Percentiles rank a stretch among this genome's conserved stretches.
These are phyloP conservation scores for Arthrobotrys entomopaga DNA, from an alignment of 2,329 filamentous ascomycete genomes.

Conservation along the genomic window DNA sequence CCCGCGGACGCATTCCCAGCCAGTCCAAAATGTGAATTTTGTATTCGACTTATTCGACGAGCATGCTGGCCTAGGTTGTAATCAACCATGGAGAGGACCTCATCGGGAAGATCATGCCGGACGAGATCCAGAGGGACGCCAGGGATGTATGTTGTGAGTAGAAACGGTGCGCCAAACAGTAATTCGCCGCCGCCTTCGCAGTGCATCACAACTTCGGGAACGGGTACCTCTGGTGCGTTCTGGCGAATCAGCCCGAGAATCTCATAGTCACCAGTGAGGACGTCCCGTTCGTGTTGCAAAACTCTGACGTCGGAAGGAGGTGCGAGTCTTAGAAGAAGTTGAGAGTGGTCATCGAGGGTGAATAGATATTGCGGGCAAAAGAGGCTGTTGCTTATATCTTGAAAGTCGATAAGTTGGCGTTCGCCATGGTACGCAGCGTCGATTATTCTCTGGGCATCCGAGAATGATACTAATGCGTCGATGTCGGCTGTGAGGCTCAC, in stretches of 20 bases:
- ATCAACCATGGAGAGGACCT: constrained; percentile 52
- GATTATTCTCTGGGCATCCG: constrained; percentile 40
- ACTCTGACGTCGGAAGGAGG: constrained; percentile 56
- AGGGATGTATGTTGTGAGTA: constrained; percentile 57
- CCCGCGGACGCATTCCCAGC: constrained; percentile 33
- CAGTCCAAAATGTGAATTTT: constrained; percentile 39
- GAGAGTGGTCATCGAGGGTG: constrained; percentile 44
- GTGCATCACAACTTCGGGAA: constrained; percentile 55
- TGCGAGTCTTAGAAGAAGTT: constrained; percentile 32
- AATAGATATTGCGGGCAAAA: constrained; percentile 49
- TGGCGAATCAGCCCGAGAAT: constrained; percentile 54
- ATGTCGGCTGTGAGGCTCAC: constrained; percentile 22
- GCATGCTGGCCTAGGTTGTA: constrained; percentile 60
- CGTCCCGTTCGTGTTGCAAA: constrained; percentile 56
- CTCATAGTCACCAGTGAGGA: constrained; percentile 56
- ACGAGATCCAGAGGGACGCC: constrained; percentile 55
- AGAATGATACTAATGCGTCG: constrained; percentile 19
- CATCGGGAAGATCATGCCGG: constrained; percentile 47
- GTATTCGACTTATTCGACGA: constrained; percentile 41
- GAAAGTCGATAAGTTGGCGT: constrained; percentile 14
- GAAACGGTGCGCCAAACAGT: constrained; percentile 56
- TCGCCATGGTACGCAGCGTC: constrained; percentile 47
- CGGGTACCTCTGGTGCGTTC: constrained; percentile 35
- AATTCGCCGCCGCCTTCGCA: constrained; percentile 49
- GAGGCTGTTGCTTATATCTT: constrained; percentile 25